These are phyloP conservation scores for Sugiyamaella japonica DNA, from an alignment of 1,139 yeast species.

Conservation along the genomic window DNA sequence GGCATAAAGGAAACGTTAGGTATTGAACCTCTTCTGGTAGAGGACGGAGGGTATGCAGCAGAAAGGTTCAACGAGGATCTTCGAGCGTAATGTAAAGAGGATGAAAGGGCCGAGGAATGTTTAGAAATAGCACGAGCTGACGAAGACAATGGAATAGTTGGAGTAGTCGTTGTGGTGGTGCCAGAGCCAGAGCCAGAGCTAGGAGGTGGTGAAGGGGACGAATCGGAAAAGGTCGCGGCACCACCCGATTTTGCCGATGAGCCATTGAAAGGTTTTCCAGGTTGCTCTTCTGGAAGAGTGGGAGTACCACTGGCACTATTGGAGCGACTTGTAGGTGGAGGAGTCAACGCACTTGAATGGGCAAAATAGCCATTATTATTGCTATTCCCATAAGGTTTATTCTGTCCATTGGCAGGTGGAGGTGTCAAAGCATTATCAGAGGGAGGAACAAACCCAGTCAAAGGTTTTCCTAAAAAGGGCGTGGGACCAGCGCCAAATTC, in stretches of 20 bases:
- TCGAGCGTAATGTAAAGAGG: slow-evolving; percentile 19
- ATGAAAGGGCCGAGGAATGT: slow-evolving; percentile 16
- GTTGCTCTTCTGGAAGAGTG: slow-evolving; percentile 12
- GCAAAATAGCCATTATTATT: slow-evolving; percentile 3
- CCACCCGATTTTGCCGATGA: background rate
- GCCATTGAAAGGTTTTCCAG: background rate
- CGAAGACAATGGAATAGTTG: slow-evolving; percentile 24
- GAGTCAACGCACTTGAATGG: slow-evolving; percentile 10
- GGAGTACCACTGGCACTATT: slow-evolving; percentile 16
- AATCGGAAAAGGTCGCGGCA: slow-evolving; percentile 8
- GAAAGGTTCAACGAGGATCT: slow-evolving; percentile 18
- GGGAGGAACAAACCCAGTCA: background rate
- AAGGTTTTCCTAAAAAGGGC: background rate
- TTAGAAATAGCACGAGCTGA: slow-evolving; percentile 26
- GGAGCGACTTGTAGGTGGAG: slow-evolving; percentile 14
- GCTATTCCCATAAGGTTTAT: background rate
- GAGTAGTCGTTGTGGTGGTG: slow-evolving; percentile 10
- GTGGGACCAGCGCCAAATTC: background rate
- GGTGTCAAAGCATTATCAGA: slow-evolving; percentile 5
- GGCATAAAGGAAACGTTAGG: slow-evolving; percentile 18
- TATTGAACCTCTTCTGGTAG: slow-evolving; percentile 20
- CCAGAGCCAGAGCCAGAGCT: slow-evolving; percentile 15
- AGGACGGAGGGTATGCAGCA: slow-evolving; percentile 20
- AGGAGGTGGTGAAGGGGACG: slow-evolving; percentile 25
- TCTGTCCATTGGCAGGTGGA: background rate